Conservation (phyloP, 2,329 filamentous ascomycete genomes). For the Colletotrichum liriopes region DNA sequence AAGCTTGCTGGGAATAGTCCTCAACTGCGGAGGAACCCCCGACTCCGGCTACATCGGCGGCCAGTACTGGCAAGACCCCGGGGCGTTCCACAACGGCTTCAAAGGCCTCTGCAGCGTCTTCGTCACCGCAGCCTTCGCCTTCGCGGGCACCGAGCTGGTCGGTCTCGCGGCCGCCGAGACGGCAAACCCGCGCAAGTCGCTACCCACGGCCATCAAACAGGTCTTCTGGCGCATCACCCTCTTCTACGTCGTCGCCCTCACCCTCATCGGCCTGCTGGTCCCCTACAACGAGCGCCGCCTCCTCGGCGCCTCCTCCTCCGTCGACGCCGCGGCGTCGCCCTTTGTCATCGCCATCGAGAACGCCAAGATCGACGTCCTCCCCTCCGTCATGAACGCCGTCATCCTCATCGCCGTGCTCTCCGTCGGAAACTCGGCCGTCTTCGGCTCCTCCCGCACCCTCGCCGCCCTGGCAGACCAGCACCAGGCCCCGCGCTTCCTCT, state of each 20-base stretch:
- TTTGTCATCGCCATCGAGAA: conserved; percentile 95
- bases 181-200: conserved; percentile 83
- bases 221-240: conserved; percentile 95
- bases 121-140: conserved; percentile 83
- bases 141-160: conserved; percentile 82
- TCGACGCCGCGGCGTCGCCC: conserved; percentile 81
- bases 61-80: conserved; percentile 82
- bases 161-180: conserved; percentile 85
- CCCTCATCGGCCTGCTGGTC: conserved; percentile 86
- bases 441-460: conserved; percentile 91
- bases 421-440: conserved; percentile 93
- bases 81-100: conserved; percentile 88
- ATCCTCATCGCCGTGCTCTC: conserved; percentile 93
- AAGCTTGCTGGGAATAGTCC: conserved; percentile 86
- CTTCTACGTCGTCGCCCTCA: conserved; percentile 90
- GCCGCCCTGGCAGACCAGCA: conserved; percentile 91
- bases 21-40: conserved; percentile 86
- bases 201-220: conserved; percentile 91
- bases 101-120: conserved; percentile 87
- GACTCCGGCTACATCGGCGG: conserved; percentile 85
- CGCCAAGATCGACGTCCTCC: conserved; percentile 84
- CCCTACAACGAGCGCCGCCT: conserved; percentile 79
- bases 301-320: conserved; percentile 65
- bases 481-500: conserved; percentile 83
- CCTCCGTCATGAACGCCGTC: conserved; percentile 94